Conservation (phyloP, 75 land plant genomes). For the Pinus taeda region DNA sequence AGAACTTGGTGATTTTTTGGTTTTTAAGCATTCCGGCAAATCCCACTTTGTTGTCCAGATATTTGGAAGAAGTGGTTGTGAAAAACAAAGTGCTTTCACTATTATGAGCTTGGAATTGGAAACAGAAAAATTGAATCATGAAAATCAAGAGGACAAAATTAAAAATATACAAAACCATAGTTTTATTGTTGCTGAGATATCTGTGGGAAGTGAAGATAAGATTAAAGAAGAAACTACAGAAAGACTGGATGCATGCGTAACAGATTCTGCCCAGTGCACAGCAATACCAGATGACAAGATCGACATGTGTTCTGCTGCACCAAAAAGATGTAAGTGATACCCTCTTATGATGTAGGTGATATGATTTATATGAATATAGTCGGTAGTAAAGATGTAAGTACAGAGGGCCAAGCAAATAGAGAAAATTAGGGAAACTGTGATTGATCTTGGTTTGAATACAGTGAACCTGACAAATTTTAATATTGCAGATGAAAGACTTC, state of each 20-base stretch:
- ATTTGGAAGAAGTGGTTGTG: constrained; percentile 13
- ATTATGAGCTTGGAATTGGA: neutral
- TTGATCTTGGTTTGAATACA: neutral
- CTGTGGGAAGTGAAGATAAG: neutral
- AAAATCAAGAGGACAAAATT: neutral
- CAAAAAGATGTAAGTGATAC: neutral
- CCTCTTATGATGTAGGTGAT: neutral
- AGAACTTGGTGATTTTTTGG: constrained; percentile 7
- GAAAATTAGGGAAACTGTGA: neutral
- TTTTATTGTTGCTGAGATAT: neutral
- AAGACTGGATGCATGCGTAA: neutral
- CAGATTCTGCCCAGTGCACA: neutral
- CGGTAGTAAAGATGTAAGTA: neutral
- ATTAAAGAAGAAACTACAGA: neutral
- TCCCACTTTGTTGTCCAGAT: constrained; percentile 8
- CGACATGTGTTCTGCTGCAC: neutral
- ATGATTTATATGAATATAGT: neutral
- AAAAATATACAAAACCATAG: neutral
- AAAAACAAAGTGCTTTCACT: constrained; percentile 1
- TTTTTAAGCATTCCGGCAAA: constrained; percentile 3
- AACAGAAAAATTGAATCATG: neutral
- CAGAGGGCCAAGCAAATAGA: neutral
- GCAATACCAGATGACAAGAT: constrained; percentile 1
- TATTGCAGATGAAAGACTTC: neutral
- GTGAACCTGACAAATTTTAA: neutral